Base-by-base conservation (phyloP, 805 yeast species). In the Metschnikowia chrysomelidarum region DNA sequence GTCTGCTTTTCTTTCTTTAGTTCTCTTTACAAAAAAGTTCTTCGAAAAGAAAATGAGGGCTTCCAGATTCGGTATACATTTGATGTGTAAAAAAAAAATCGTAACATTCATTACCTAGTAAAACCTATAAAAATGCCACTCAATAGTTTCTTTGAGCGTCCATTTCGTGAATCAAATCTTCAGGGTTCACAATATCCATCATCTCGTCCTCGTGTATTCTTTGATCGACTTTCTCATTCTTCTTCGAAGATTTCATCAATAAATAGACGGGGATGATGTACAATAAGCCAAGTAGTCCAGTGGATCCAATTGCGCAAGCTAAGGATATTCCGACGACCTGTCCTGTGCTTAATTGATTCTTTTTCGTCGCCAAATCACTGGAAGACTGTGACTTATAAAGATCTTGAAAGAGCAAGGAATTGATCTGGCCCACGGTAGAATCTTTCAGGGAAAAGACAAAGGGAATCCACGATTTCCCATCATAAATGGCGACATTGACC, bases 391-490 rank as follows among this genome's bases (percentile, higher is more conserved):
- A 58, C 31, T 60, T 50, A 38, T 46, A 63, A 5, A 53, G 39
- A 35, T 67, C 72, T 32, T 64, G 53, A 7, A 64, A 49, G 30
- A 67, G 53, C 16, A 67, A 40, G 3, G 66, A 43, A 27, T 56
- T 50, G 10, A 68, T 46, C 0, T 38, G 31, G 4, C 73, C 73
- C 4, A 60, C 27, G 1, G 29, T 26, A 2, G 44, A 32, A 9
- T 46, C 38, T 5, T 47, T 40, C 32, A 41, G 40, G 1, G 83
- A 60, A 41, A 73, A 73, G 2, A 77, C 53, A 39, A 70, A 76
- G 9, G 95, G 95, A 19, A 61, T 50, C 95, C 95, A 87, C 6
- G 47, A 32, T 0, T 62, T 45, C 1, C 94, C 88, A 51, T 86
- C 78, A 58, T 57, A 86, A 19, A 75, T 59, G 0, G 89, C 91